Percentiles rank a stretch among this genome's conserved stretches.
Evolutionary conservation across 2,329 filamentous ascomycete genomes (phyloP).

Genomic region (Lecanoromycetidae sp.): DNA sequence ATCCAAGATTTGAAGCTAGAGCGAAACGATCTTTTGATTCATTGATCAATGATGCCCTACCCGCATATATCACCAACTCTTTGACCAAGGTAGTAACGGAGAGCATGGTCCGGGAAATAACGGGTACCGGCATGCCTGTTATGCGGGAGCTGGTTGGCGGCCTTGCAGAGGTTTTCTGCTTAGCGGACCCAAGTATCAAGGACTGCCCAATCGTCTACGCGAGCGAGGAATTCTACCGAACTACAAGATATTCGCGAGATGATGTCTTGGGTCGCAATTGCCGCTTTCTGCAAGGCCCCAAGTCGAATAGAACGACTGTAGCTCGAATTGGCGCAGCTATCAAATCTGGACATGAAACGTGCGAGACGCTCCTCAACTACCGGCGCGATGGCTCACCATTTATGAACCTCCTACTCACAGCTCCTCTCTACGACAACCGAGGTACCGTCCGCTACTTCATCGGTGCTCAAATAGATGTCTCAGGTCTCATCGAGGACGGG

Average conservation of each 20-base stretch:
- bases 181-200: slow-evolving; percentile 31
- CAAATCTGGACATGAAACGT: slow-evolving; percentile 29
- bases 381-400: slow-evolving; percentile 24
- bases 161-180: slow-evolving; percentile 35
- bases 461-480: slow-evolving; percentile 25
- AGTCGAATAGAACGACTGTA: slow-evolving; percentile 26
- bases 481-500: slow-evolving; percentile 21
- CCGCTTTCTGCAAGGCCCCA: slow-evolving; percentile 34
- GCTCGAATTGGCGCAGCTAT: slow-evolving; percentile 28
- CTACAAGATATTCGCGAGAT: slow-evolving; percentile 32
- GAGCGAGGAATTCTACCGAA: slow-evolving; percentile 35
- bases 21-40: slow-evolving; percentile 25
- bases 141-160: slow-evolving; percentile 31
- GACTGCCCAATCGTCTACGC: slow-evolving; percentile 37
- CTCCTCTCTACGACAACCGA: slow-evolving; percentile 24
- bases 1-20: slow-evolving; percentile 28
- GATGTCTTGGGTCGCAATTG: slow-evolving; percentile 35
- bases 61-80: slow-evolving; percentile 31
- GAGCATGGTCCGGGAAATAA: slow-evolving; percentile 33
- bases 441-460: slow-evolving; percentile 25
- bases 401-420: slow-evolving; percentile 25
- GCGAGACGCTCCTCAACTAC: slow-evolving; percentile 23
- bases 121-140: slow-evolving; percentile 29
- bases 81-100: slow-evolving; percentile 31
- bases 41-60: slow-evolving; percentile 31